phyloP scores from a whole-genome alignment of 306 rosid genomes.

The Fragaria vesca region DNA sequence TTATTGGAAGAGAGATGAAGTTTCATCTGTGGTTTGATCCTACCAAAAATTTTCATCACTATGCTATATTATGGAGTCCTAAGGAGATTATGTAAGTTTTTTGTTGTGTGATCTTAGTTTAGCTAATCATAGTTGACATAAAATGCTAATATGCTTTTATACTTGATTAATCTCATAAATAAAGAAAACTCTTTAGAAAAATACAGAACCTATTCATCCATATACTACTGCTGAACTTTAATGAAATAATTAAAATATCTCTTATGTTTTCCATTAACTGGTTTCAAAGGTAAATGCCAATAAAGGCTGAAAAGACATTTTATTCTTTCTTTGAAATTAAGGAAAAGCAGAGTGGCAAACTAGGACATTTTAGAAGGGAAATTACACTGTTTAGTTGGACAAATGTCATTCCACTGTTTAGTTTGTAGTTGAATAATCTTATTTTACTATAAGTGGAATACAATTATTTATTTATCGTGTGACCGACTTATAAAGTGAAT shows the following conservation, averaged over 20 bases:
- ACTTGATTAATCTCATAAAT: conserved; percentile 1
- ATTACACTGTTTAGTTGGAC: not conserved
- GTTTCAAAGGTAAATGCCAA: not conserved
- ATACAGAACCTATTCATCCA: not conserved
- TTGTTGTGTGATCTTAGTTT: not conserved
- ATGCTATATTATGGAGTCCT: conserved; percentile 87
- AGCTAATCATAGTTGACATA: not conserved
- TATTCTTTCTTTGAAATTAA: conserved; percentile 17
- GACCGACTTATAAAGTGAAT: not conserved
- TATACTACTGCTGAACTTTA: not conserved
- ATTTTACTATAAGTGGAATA: not conserved
- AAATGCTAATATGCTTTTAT: not conserved
- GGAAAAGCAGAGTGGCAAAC: not conserved
- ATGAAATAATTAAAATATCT: not conserved
- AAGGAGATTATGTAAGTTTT: conserved; percentile 74
- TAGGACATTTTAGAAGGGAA: not conserved
- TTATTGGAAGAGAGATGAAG: conserved; percentile 94
- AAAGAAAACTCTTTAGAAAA: not conserved
- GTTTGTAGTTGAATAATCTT: not conserved
- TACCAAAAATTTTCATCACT: conserved; percentile 73
- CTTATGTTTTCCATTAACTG: not conserved
- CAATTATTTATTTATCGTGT: not conserved
- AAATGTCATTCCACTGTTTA: not conserved
- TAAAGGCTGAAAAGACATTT: not conserved
- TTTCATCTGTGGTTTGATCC: conserved; percentile 98